Conservation (phyloP, 164 flowering plant species). For the Cinnamomum chago region DNA sequence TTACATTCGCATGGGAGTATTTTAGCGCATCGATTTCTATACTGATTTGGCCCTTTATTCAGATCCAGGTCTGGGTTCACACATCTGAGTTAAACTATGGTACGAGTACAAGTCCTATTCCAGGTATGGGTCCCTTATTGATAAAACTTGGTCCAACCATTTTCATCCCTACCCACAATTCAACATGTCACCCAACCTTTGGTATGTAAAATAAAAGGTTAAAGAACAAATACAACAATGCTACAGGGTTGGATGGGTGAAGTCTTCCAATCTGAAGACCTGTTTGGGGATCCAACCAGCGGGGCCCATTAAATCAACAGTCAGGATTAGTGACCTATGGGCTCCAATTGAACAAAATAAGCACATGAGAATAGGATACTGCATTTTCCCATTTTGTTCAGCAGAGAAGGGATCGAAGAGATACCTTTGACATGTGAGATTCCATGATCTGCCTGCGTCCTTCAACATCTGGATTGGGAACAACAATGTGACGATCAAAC, state of each 20-base stretch:
- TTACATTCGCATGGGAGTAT: no score
- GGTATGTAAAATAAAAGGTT: no score
- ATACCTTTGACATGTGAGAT: slow-evolving; percentile 88
- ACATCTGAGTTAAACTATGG: no score
- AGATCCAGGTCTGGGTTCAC: no score
- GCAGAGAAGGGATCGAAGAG: background rate
- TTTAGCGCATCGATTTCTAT: no score
- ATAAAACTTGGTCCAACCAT: no score
- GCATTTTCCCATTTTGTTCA: background rate
- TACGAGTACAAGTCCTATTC: no score
- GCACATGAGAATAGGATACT: background rate
- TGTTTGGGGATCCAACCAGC: background rate
- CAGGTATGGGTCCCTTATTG: no score
- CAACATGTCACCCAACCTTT: no score
- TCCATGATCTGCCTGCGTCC: slow-evolving; percentile 95
- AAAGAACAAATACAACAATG: no score
- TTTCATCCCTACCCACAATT: no score
- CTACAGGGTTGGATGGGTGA: background rate
- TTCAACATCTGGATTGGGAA: slow-evolving; percentile 97
- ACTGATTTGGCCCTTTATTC: no score
- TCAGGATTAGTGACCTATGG: background rate
- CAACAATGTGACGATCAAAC: slow-evolving; percentile 89
- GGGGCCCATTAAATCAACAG: background rate
- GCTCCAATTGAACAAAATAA: background rate
- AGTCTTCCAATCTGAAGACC: background rate